These are phyloP conservation scores for Solanum sejunctum DNA, from an alignment of 257 asterid species.

Conservation along the genomic window DNA sequence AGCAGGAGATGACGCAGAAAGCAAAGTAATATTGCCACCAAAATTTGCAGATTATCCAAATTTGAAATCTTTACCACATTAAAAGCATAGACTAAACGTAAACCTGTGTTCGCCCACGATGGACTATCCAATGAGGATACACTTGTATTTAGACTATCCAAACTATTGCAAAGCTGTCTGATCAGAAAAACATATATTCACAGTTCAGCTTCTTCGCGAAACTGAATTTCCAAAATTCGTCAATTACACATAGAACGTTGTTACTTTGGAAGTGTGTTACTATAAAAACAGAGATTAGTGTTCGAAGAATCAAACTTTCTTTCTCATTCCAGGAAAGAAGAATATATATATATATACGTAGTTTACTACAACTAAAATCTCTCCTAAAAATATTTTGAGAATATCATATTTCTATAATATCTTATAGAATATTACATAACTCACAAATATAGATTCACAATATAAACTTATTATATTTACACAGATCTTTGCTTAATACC, in stretches of 20 bases:
- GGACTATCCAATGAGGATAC: too few relatives aligned
- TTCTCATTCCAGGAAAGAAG: not conserved
- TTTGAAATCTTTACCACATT: not conserved
- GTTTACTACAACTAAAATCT: too few relatives aligned
- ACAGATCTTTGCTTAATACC: not conserved
- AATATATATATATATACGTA: not conserved
- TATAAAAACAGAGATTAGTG: not conserved
- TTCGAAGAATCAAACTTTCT: not conserved
- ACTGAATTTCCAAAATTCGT: too few relatives aligned
- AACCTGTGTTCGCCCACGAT: too few relatives aligned
- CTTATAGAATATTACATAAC: not conserved
- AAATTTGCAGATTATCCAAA: not conserved
- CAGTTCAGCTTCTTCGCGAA: too few relatives aligned
- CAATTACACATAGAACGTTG: too few relatives aligned
- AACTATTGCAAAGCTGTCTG: too few relatives aligned
- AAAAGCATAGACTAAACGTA: too few relatives aligned
- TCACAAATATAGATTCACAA: not conserved
- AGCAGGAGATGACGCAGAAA: not conserved
- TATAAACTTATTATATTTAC: not conserved
- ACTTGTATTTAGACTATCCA: too few relatives aligned
- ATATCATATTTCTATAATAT: not conserved
- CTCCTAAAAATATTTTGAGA: not conserved
- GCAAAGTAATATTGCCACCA: not conserved
- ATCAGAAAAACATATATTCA: too few relatives aligned
- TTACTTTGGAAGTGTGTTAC: too few relatives aligned